Evolutionary conservation across 331 rosid genomes (phyloP).

Genomic region (Rosa hybrid): DNA sequence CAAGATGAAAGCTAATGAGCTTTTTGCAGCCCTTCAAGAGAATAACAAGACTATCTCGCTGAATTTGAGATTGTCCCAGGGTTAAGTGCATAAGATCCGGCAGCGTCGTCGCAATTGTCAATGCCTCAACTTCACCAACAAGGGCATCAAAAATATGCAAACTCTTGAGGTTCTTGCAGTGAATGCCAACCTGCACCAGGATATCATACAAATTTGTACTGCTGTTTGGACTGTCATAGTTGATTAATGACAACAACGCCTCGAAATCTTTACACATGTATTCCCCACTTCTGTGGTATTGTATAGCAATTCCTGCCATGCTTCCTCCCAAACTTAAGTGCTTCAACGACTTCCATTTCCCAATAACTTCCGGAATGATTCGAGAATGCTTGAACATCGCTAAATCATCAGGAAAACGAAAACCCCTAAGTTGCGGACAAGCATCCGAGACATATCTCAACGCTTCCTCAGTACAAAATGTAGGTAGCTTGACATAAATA

Average conservation of each 20-base stretch:
- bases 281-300: not conserved
- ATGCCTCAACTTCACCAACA: not conserved
- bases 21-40: not conserved
- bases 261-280: not conserved
- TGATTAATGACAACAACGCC: not conserved
- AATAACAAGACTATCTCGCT: not conserved
- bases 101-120: not conserved
- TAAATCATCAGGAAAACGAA: not conserved
- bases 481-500: not conserved
- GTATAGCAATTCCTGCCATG: not conserved
- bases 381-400: not conserved
- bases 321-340: not conserved
- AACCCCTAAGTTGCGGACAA: not conserved
- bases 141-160: not conserved
- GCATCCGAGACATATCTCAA: not conserved
- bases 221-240: not conserved
- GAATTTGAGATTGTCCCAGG: not conserved
- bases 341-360: constrained; percentile 1
- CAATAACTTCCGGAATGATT: not conserved
- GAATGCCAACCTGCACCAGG: not conserved
- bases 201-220: not conserved
- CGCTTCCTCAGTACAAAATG: not conserved
- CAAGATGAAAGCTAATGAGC: not conserved
- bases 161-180: constrained; percentile 1
- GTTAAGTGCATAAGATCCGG: not conserved